Conservation (phyloP, 805 yeast genomes). For the Yarrowia sp. region DNA sequence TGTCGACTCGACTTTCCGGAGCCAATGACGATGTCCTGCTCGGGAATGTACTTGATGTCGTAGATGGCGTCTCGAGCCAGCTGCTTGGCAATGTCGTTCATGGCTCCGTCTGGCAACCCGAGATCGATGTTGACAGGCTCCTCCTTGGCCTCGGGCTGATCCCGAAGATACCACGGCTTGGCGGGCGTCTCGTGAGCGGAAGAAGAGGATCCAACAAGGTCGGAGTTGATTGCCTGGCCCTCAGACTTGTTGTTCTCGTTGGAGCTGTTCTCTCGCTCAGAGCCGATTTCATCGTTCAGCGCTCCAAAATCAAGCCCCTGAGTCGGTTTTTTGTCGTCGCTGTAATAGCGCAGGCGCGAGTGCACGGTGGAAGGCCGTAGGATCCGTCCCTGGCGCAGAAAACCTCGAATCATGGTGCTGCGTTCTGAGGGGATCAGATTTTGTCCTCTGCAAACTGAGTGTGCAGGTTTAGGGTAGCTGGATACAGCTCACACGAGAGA, state of each 20-base stretch:
- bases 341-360: neutral
- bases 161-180: slow-evolving; percentile 33
- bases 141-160: slow-evolving; percentile 37
- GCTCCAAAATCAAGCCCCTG: neutral
- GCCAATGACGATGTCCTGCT: slow-evolving; percentile 55
- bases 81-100: slow-evolving; percentile 58
- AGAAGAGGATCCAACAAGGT: neutral
- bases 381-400: slow-evolving; percentile 1
- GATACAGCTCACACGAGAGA: neutral
- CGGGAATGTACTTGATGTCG: slow-evolving; percentile 43
- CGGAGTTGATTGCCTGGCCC: neutral
- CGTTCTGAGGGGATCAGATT: neutral
- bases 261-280: neutral
- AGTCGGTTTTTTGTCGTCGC: neutral
- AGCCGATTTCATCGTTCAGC: neutral
- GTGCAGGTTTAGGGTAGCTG: neutral
- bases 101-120: slow-evolving; percentile 60
- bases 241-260: neutral
- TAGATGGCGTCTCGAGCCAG: slow-evolving; percentile 52
- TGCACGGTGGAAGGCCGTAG: neutral
- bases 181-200: neutral
- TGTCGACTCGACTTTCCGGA: slow-evolving; percentile 80
- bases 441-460: neutral
- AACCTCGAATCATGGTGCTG: slow-evolving; percentile 17
- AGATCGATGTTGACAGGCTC: slow-evolving; percentile 44